phyloP scores from a whole-genome alignment of 306 rosid genomes.

The Quercus rubra region DNA sequence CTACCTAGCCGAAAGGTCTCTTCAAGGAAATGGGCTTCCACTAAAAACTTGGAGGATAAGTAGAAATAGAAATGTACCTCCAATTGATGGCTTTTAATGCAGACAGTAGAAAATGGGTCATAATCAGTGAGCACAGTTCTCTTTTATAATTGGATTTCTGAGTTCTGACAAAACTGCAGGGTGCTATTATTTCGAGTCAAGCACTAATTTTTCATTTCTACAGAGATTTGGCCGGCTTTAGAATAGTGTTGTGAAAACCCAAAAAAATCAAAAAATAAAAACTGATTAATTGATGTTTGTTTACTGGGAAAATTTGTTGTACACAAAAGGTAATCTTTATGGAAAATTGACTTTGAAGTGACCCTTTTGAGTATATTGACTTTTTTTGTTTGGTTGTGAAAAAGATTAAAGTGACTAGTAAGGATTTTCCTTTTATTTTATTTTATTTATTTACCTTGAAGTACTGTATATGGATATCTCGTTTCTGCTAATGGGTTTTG shows the following conservation, averaged over 20 bases:
- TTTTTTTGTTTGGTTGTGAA: conserved; percentile 15
- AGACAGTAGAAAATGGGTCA: conserved; percentile 45
- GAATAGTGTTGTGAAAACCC: not conserved
- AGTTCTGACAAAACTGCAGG: conserved; percentile 17
- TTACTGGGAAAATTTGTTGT: conserved; percentile 25
- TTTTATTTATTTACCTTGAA: not conserved
- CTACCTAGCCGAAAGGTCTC: conserved; percentile 1
- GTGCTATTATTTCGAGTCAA: conserved; percentile 16
- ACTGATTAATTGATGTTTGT: conserved; percentile 16
- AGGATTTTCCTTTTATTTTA: not conserved
- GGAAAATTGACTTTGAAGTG: conserved; percentile 1
- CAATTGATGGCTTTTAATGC: conserved; percentile 1
- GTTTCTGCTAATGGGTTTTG: conserved; percentile 9
- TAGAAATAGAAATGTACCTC: not conserved
- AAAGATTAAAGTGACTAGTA: not conserved
- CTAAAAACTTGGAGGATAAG: conserved; percentile 8
- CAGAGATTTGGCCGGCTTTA: conserved; percentile 16
- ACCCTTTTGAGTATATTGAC: conserved; percentile 10
- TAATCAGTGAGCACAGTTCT: conserved; percentile 10
- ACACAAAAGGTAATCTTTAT: not conserved
- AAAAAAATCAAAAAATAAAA: not conserved
- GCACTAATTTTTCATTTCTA: not conserved
- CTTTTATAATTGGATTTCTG: not conserved
- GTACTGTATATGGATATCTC: not conserved
- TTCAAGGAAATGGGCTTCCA: conserved; percentile 35